These are phyloP conservation scores for Colletotrichum camelliae DNA, from an alignment of 2,329 filamentous ascomycete species.

Conservation along the genomic window DNA sequence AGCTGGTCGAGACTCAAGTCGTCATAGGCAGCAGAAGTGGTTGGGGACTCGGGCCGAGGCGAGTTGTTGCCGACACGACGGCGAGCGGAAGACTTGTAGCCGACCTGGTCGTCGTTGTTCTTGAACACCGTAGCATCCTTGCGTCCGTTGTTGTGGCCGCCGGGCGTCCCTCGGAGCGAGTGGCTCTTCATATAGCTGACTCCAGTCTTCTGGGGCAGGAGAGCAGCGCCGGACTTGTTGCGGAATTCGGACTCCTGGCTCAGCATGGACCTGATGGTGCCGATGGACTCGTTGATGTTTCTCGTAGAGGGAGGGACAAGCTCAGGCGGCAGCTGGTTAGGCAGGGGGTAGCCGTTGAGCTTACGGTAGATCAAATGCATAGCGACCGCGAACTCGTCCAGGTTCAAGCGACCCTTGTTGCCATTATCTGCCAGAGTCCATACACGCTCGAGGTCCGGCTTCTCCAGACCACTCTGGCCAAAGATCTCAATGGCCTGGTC, in stretches of 20 bases:
- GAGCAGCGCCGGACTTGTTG: conserved; percentile 86
- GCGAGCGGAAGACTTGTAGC: conserved; percentile 92
- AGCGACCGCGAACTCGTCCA: conserved; percentile 96
- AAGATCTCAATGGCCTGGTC: conserved; percentile 97
- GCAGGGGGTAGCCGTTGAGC: conserved; percentile 93
- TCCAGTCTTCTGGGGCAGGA: conserved; percentile 95
- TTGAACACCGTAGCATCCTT: conserved; percentile 98
- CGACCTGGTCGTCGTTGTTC: conserved; percentile 92
- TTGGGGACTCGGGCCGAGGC: conserved; percentile 79
- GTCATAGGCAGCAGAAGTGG: conserved; percentile 74
- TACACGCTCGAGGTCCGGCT: conserved; percentile 86
- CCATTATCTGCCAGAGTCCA: conserved; percentile 95
- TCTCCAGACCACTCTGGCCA: conserved; percentile 91
- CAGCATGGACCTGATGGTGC: conserved; percentile 88
- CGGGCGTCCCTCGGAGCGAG: conserved; percentile 77
- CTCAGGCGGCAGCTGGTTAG: conserved; percentile 86
- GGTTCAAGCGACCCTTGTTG: conserved; percentile 91
- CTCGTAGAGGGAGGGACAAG: conserved; percentile 93
- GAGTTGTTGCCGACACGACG: conserved; percentile 80
- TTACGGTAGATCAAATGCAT: conserved; percentile 99
- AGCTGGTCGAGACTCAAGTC: conserved; percentile 88
- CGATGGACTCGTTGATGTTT: conserved; percentile 91
- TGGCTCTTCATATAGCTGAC: conserved; percentile 97
- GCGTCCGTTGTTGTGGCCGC: conserved; percentile 64
- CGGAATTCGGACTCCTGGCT: conserved; percentile 88